Percentiles rank a stretch among this genome's conserved stretches.
Conservation (phyloP, 2,329 filamentous ascomycete species). For the Claviceps arundinis region DNA sequence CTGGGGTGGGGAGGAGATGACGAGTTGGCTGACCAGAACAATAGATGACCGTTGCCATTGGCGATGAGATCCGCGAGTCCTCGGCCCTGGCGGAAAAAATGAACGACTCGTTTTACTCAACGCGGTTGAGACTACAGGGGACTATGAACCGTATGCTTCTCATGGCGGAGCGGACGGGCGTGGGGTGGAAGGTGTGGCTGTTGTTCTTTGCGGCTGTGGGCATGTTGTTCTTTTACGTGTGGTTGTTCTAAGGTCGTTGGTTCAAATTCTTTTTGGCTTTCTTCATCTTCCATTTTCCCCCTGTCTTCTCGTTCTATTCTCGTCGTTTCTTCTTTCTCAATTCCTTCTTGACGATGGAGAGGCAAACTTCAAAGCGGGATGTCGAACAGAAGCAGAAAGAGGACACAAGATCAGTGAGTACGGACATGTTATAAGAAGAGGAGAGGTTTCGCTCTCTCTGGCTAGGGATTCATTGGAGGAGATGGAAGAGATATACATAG, state of each 20-base stretch:
- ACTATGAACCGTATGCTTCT: slow-evolving; percentile 96
- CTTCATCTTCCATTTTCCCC: not conserved
- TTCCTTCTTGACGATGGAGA: no score
- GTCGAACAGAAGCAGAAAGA: not conserved
- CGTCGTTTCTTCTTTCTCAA: not conserved
- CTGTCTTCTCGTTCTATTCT: not conserved
- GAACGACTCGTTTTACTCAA: slow-evolving; percentile 87
- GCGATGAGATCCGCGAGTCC: slow-evolving; percentile 86
- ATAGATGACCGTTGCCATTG: slow-evolving; percentile 82
- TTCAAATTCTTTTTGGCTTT: not conserved
- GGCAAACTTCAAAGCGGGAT: no score
- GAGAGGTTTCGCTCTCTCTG: not conserved
- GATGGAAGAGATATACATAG: not conserved
- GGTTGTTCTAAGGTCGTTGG: slow-evolving; percentile 52
- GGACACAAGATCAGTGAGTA: not conserved
- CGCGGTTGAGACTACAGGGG: slow-evolving; percentile 64
- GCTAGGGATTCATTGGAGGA: no score
- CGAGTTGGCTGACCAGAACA: no score
- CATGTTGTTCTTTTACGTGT: slow-evolving; percentile 81
- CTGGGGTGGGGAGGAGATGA: no score
- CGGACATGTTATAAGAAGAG: not conserved
- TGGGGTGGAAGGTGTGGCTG: slow-evolving; percentile 91
- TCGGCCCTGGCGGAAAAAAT: slow-evolving; percentile 84
- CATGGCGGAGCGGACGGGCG: slow-evolving; percentile 90
- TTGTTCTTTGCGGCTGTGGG: slow-evolving; percentile 75